Base-by-base conservation (phyloP, 768 basidiomycete species). In the Nevesoporus exiguus region DNA sequence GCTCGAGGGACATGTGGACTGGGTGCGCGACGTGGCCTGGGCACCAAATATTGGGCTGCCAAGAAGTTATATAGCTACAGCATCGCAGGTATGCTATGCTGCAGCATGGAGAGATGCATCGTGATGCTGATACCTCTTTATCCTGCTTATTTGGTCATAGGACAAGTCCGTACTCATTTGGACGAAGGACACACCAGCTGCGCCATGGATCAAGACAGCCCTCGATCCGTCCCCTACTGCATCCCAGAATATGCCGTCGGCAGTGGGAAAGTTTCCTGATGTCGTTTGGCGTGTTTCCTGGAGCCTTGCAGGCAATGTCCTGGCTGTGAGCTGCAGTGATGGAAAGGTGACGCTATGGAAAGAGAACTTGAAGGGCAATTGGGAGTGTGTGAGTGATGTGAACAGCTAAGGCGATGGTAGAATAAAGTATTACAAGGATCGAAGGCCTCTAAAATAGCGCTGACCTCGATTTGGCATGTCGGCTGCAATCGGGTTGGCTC, bases 1-100 rank as follows among this genome's bases (percentile, higher is more conserved):
- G 0, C 81, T 99, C 22, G 90, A 92, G 47, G 94, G 93, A 0
- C 96, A 99, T 71, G 82, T 88, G 0, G 96, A 99, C 71, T 99
- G 96, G 96, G 95, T 99, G 21, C 80, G 96, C 44, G 96, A 98
- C 68, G 95, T 98, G n/a, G 92, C 96, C 0, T 98, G 95, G 94
- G 95, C 95, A 1, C 96, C 97, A 0, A 97, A 93, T 61, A 95
- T 98, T 58, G 97, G 97, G 0, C 78, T 98, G 15, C 93, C 96
- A 0, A 81, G 93, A 57, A 89, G 86, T 66, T 98, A 98, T 72
- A 92, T 99, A 57, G 97, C 97, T 7, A 95, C 94, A 2, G 93
- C 93, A 0, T 94, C 92, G 0, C 95, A 98, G 75, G 84, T 84
- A 48, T 45, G 78, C 64, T 7, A 7, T 34, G 14, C 22, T n/a